Conservation (phyloP, 169 alveolate genomes). For the Besnoitia besnoiti region DNA sequence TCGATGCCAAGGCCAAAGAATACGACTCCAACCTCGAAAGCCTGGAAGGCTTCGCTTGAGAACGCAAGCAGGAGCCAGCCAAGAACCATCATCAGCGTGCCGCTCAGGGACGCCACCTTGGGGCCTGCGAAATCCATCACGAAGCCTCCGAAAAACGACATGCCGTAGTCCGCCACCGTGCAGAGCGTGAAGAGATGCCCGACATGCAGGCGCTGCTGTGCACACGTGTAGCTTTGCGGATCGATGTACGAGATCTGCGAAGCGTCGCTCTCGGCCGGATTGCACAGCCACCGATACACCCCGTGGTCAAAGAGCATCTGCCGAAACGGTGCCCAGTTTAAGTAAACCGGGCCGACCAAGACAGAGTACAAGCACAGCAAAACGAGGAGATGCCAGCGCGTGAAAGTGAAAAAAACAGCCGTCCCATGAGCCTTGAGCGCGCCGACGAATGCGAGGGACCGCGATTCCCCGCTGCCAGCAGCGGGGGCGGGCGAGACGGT, state of each 20-base stretch:
- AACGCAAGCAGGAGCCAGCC: conserved; percentile 57
- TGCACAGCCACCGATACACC: conserved; percentile 58
- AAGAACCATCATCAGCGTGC: neutral
- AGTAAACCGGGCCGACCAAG: conserved; percentile 53
- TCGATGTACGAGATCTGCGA: neutral
- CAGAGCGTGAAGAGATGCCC: conserved; percentile 48
- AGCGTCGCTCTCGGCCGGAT: conserved; percentile 3
- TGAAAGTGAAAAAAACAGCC: neutral
- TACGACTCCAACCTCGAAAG: conserved; percentile 7
- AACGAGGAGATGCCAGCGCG: conserved; percentile 30
- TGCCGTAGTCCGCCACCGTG: conserved; percentile 55
- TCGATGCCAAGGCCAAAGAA: conserved; percentile 55
- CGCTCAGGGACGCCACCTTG: conserved; percentile 33
- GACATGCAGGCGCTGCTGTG: conserved; percentile 43
- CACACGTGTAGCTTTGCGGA: neutral
- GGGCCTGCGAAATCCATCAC: conserved; percentile 62
- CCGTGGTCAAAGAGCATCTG: conserved; percentile 49
- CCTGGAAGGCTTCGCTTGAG: neutral
- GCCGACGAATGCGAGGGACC: neutral
- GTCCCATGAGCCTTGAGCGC: neutral
- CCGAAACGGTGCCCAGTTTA: conserved; percentile 63
- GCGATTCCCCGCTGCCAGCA: neutral
- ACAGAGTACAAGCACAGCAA: conserved; percentile 31
- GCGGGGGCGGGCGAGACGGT: neutral
- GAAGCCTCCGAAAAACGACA: conserved; percentile 60